phyloP scores from a whole-genome alignment of 768 basidiomycete species.

The Scleroderma citrinum region DNA sequence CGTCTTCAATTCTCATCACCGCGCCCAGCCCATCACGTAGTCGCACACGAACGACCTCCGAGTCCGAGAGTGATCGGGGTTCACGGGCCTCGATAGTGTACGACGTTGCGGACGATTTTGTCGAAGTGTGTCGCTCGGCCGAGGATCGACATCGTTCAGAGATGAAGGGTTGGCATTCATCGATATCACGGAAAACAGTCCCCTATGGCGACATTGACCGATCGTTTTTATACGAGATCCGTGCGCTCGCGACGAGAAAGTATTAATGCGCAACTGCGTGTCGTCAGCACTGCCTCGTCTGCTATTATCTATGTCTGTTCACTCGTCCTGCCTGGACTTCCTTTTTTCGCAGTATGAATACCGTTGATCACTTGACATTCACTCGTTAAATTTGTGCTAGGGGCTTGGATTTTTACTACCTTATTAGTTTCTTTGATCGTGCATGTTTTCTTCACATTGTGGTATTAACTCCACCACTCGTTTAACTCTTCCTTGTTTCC shows the following conservation, averaged over 20 bases:
- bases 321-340: constrained; percentile 16
- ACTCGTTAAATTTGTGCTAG: constrained; percentile 22
- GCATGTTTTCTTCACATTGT: constrained; percentile 25
- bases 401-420: constrained; percentile 18
- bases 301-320: too few species aligned
- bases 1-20: constrained; percentile 30
- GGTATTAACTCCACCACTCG: constrained; percentile 14
- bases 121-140: constrained; percentile 65
- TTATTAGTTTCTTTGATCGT: constrained; percentile 19
- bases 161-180: constrained; percentile 71
- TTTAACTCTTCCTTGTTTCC: constrained; percentile 10
- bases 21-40: constrained; percentile 57
- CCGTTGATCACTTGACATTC: constrained; percentile 13
- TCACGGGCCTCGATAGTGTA: constrained; percentile 75
- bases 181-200: constrained; percentile 15
- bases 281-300: background rate
- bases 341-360: constrained; percentile 16
- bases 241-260: constrained; percentile 79
- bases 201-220: constrained; percentile 44
- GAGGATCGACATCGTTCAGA: constrained; percentile 80
- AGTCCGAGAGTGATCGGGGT: constrained; percentile 67
- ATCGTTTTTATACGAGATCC: constrained; percentile 71
- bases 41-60: constrained; percentile 62
- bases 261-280: constrained; percentile 40
- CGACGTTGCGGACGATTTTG: constrained; percentile 71